phyloP scores from a whole-genome alignment of 768 basidiomycete genomes.

The Podaxis sp. region DNA sequence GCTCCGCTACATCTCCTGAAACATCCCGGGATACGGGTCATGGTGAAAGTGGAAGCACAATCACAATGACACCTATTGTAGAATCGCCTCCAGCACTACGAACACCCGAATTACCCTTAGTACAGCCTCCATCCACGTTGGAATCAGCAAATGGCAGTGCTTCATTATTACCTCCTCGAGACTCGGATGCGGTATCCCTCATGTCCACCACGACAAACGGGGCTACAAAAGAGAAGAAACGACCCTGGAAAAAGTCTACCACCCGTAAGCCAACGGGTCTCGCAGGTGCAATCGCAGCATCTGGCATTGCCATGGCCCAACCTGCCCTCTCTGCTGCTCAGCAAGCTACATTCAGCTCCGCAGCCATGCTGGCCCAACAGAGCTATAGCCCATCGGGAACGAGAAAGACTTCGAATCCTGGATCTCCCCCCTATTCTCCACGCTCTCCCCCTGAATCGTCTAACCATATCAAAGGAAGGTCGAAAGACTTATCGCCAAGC shows the following conservation, averaged over 20 bases:
- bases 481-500: slow-evolving; percentile 27
- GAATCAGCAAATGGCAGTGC: slow-evolving; percentile 12
- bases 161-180: slow-evolving; percentile 12
- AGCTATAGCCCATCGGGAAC: neutral
- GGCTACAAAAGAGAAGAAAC: slow-evolving; percentile 28
- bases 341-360: slow-evolving; percentile 21
- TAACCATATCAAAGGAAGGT: slow-evolving; percentile 5
- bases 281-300: slow-evolving; percentile 65
- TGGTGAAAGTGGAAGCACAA: slow-evolving; percentile 11
- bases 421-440: slow-evolving; percentile 21
- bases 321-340: slow-evolving; percentile 45
- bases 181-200: slow-evolving; percentile 19
- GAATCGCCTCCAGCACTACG: slow-evolving; percentile 43
- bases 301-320: slow-evolving; percentile 64
- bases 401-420: slow-evolving; percentile 11
- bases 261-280: slow-evolving; percentile 51
- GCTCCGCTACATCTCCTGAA: slow-evolving; percentile 26
- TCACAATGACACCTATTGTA: slow-evolving; percentile 29
- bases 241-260: slow-evolving; percentile 38
- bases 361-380: neutral
- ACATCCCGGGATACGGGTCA: slow-evolving; percentile 11
- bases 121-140: neutral
- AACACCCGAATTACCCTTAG: slow-evolving; percentile 22
- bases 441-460: slow-evolving; percentile 22
- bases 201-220: slow-evolving; percentile 20